Percentiles rank a stretch among this genome's conserved stretches.
Evolutionary conservation across 208 protist species (phyloP).

Genomic region (Leptomonas pyrrhocoris): DNA sequence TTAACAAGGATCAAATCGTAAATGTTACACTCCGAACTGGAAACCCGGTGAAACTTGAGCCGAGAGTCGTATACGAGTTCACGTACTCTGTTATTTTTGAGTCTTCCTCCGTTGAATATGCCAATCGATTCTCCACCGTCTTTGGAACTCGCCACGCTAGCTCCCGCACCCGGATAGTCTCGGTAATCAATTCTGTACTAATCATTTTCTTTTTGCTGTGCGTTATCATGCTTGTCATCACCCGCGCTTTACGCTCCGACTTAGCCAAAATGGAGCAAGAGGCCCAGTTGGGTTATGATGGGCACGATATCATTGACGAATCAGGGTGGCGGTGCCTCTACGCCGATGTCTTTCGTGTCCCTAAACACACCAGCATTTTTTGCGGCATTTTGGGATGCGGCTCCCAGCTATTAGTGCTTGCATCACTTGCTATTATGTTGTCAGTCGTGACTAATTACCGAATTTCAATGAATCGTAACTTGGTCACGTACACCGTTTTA

Average conservation of each 20-base stretch:
- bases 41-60: constrained; percentile 10
- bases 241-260: constrained; percentile 85
- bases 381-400: constrained; percentile 82
- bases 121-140: constrained; percentile 91
- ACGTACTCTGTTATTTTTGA: constrained; percentile 87
- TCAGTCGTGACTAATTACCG: constrained; percentile 22
- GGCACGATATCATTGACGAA: constrained; percentile 78
- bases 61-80: constrained; percentile 62
- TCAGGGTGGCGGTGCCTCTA: constrained; percentile 97
- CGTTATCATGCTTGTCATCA: constrained; percentile 92
- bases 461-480: constrained; percentile 24
- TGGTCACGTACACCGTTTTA: constrained; percentile 22
- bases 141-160: constrained; percentile 90
- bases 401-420: constrained; percentile 45
- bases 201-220: constrained; percentile 91
- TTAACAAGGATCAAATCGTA: constrained; percentile 68
- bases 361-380: constrained; percentile 68
- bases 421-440: constrained; percentile 28
- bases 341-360: constrained; percentile 95
- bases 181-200: constrained; percentile 94
- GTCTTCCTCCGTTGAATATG: constrained; percentile 69
- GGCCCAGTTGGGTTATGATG: constrained; percentile 45
- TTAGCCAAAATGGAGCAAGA: constrained; percentile 77
- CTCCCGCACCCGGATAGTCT: constrained; percentile 88
- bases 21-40: constrained; percentile 66